A percentile compares a stretch with the other conserved stretches of the same genome.
Evolutionary conservation across 495 filamentous ascomycete genomes (phyloP).

Genomic region (Jackrogersella minutella): DNA sequence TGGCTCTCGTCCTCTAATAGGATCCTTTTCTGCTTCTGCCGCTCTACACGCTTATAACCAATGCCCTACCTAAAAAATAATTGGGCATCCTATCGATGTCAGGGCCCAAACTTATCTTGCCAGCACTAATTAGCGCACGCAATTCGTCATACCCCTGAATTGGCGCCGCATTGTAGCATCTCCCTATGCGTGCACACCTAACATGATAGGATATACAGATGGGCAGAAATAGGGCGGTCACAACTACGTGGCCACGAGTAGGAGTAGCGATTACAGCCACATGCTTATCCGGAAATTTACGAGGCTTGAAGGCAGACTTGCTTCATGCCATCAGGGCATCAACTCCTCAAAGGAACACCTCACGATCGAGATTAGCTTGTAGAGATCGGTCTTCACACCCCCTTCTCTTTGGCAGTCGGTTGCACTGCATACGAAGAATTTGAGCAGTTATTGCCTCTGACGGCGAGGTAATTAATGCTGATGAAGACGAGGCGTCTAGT

Average conservation of each 20-base stretch:
- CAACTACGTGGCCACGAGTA: conserved; percentile 52
- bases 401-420: conserved; percentile 1
- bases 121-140: conserved; percentile 30
- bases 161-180: conserved; percentile 12
- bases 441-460: neutral
- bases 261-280: conserved; percentile 25
- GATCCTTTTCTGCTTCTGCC: conserved; percentile 25
- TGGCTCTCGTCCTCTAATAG: conserved; percentile 17
- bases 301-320: conserved; percentile 23
- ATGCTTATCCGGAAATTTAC: conserved; percentile 36
- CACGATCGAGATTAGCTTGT: conserved; percentile 1
- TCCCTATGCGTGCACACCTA: neutral
- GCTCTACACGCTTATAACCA: conserved; percentile 30
- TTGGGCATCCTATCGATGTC: conserved; percentile 1
- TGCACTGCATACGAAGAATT: conserved; percentile 2
- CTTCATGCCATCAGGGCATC: conserved; percentile 9
- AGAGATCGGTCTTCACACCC: conserved; percentile 5
- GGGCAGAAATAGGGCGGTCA: conserved; percentile 12
- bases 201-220: conserved; percentile 7
- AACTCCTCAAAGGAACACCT: neutral
- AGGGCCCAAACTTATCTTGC: conserved; percentile 17
- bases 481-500: neutral
- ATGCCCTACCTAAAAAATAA: conserved; percentile 16
- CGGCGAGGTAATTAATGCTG: conserved; percentile 11
- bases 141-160: conserved; percentile 21